Conservation (phyloP, 768 basidiomycete genomes). For the Boletales sp. region DNA sequence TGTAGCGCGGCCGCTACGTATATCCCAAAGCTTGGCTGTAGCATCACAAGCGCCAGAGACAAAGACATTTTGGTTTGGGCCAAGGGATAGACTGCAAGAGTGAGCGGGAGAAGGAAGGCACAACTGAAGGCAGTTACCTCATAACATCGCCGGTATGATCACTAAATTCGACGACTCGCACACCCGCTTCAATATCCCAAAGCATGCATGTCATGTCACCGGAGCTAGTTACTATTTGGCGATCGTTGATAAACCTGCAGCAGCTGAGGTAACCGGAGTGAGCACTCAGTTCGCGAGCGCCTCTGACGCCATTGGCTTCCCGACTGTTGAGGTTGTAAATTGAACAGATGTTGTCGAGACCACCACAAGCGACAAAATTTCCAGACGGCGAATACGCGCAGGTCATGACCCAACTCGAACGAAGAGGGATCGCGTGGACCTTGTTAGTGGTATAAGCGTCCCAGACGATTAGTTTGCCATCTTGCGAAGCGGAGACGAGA, state of each 20-base stretch:
- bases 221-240: slow-evolving; percentile 96
- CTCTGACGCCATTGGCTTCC: slow-evolving; percentile 70
- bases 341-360: slow-evolving; percentile 98
- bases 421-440: slow-evolving; percentile 97
- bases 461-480: slow-evolving; percentile 99
- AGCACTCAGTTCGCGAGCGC: slow-evolving; percentile 92
- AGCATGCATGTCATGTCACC: slow-evolving; percentile 99
- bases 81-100: slow-evolving; percentile 76
- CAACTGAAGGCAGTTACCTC: slow-evolving; percentile 58
- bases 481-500: slow-evolving; percentile 98
- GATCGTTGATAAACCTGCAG: slow-evolving; percentile 97
- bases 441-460: slow-evolving; percentile 99
- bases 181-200: slow-evolving; percentile 99
- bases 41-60: slow-evolving; percentile 99
- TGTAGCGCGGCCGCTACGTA: slow-evolving; percentile 93
- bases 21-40: slow-evolving; percentile 98
- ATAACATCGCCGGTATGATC: slow-evolving; percentile 99
- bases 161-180: slow-evolving; percentile 96
- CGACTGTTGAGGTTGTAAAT: slow-evolving; percentile 93
- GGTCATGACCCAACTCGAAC: slow-evolving; percentile 99
- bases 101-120: slow-evolving; percentile 9
- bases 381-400: slow-evolving; percentile 98
- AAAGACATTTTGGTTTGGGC: slow-evolving; percentile 90
- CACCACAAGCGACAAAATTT: slow-evolving; percentile 97
- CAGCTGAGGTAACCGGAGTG: slow-evolving; percentile 98